Conservation (phyloP, 192 early-diverging fungal species). For the Dissophora ornata region DNA sequence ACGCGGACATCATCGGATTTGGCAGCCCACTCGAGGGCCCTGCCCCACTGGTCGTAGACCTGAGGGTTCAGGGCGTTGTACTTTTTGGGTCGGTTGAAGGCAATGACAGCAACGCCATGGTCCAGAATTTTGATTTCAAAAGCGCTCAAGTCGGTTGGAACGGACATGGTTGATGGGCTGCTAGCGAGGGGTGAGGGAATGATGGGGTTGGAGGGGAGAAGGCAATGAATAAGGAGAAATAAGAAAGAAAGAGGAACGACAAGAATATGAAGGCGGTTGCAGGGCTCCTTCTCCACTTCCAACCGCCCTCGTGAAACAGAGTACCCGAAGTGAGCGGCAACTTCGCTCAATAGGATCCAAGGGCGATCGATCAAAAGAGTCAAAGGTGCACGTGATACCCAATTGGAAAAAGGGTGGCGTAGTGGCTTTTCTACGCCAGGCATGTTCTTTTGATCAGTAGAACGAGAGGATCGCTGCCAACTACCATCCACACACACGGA, state of each 20-base stretch:
- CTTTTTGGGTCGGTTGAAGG: slow-evolving; percentile 70
- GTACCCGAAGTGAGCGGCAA: too few species aligned
- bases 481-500: too few species aligned
- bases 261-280: too few species aligned
- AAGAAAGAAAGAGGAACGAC: not conserved
- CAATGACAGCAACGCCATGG: slow-evolving; percentile 71
- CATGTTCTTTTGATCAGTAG: too few species aligned
- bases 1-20: slow-evolving; percentile 61
- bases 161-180: slow-evolving; percentile 17
- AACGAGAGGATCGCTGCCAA: too few species aligned
- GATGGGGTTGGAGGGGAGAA: slow-evolving; percentile 3
- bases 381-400: too few species aligned
- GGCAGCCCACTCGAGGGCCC: slow-evolving; percentile 68
- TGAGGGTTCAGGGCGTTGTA: slow-evolving; percentile 70
- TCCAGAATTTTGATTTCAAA: slow-evolving; percentile 56
- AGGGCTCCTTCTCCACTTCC: too few species aligned
- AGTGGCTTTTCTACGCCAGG: too few species aligned
- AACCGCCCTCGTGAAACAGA: too few species aligned
- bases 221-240: not conserved
- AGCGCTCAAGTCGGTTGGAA: slow-evolving; percentile 56
- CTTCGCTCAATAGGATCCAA: not conserved
- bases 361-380: not conserved
- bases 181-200: not conserved
- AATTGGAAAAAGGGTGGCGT: too few species aligned
- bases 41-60: slow-evolving; percentile 70